Evolutionary conservation across 345 rosid genomes (phyloP), one percentile per base, ranked within the genome.

Genomic region (Hibiscus tridactylites): DNA sequence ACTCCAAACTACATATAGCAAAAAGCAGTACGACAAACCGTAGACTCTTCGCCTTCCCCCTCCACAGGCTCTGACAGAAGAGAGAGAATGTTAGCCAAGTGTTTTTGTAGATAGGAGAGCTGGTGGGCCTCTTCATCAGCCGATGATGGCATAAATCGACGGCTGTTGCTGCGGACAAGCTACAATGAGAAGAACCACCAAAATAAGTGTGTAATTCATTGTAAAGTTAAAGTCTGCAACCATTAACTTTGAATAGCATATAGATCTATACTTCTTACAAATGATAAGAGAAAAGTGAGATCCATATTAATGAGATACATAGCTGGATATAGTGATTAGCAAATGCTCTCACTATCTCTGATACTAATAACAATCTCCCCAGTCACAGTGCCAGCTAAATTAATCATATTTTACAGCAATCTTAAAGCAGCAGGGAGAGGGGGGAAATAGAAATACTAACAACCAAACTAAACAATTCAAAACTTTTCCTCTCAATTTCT

Each of bases 71-170:
- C 98, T n/a, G 96, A 90, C 74, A 96, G 79, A 74, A 96, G 97
- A 58, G 92, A 85, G 49, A 96, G 79, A 66, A 96, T 90, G 82
- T 92, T 96, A 70, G 84, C 90, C 80, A 91, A 76, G 78, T 96
- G 99, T 79, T 96, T 96, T 79, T 92, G 97, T 39, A 96, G 87
- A 83, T 96, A 96, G 70, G 98, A 87, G 72, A 96, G 75, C 46
- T 96, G 99, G 84, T 92, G 99, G 79, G 91, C 93, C 87, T 92
- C 99, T 80, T 96, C 99, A 80, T 96, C 99, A 44, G 87, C 87
- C 76, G 86, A 97, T 16, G 99, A 96, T 69, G 98, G 98, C 96
- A 86, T 83, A 81, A 86, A 89, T 70, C 99, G 88, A 58, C 99
- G 91, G 84, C 87, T 91, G 71, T 91, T 92, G 90, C 98, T 91